phyloP scores from a whole-genome alignment of 176 grass and related monocot species.

The Lolium rigidum region DNA sequence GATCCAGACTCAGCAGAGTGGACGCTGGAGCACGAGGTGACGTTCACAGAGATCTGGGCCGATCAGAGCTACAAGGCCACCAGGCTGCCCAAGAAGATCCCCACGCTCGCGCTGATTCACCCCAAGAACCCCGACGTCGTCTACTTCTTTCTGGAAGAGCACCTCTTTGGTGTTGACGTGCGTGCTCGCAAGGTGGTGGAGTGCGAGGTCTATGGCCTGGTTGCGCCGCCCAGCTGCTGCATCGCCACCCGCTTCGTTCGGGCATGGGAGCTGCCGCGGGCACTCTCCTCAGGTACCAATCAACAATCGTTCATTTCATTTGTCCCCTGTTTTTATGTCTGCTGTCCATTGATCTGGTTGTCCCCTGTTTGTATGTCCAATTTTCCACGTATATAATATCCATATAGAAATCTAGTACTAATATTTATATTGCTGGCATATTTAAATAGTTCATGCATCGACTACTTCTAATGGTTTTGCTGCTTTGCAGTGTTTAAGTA shows the following conservation, averaged over 20 bases:
- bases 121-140: not conserved
- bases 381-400: not conserved
- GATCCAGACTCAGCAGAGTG: not conserved
- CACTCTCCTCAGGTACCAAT: conserved; percentile 5
- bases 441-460: not conserved
- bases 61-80: not conserved
- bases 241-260: conserved; percentile 19
- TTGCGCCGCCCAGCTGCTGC: conserved; percentile 7
- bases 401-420: too few relatives aligned
- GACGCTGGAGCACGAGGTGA: not conserved
- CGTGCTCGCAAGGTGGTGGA: conserved; percentile 14
- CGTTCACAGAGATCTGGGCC: not conserved
- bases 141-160: not conserved
- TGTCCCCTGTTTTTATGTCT: not conserved
- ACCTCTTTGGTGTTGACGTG: not conserved
- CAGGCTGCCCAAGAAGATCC: not conserved
- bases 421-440: not conserved
- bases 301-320: not conserved
- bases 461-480: not conserved
- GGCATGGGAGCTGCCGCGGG: conserved; percentile 22
- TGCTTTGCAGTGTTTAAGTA: not conserved
- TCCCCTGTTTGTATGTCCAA: not conserved
- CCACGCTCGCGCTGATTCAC: conserved; percentile 4
- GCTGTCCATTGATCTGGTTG: not conserved
- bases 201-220: conserved; percentile 11